These are phyloP conservation scores for Ramalina peruviana DNA, from an alignment of 495 filamentous ascomycete species.

Conservation along the genomic window DNA sequence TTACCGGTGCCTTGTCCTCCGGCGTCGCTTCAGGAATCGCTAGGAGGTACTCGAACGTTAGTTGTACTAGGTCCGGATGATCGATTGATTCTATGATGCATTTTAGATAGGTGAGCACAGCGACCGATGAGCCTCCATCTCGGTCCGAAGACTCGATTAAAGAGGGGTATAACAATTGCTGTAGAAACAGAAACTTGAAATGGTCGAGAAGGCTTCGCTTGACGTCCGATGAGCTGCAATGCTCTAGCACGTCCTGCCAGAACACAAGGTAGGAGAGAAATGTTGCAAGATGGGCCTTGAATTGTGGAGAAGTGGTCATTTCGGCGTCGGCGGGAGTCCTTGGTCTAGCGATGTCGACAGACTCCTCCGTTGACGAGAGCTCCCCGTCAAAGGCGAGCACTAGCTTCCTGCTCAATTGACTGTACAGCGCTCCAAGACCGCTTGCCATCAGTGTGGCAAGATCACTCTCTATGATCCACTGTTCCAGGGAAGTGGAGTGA, in stretches of 20 bases:
- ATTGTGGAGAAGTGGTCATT: slow-evolving; percentile 50
- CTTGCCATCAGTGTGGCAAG: slow-evolving; percentile 94
- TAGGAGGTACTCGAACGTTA: slow-evolving; percentile 86
- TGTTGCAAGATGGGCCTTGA: slow-evolving; percentile 71
- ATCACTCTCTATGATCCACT: slow-evolving; percentile 95
- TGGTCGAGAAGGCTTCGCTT: slow-evolving; percentile 88
- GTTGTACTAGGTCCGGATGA: slow-evolving; percentile 80
- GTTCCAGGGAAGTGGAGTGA: slow-evolving; percentile 64
- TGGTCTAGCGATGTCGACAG: slow-evolving; percentile 67
- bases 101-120: slow-evolving; percentile 84
- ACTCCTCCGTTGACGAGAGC: slow-evolving; percentile 64
- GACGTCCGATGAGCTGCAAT: slow-evolving; percentile 83
- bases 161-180: slow-evolving; percentile 91
- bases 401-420: slow-evolving; percentile 66
- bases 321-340: slow-evolving; percentile 51
- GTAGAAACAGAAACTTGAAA: slow-evolving; percentile 91
- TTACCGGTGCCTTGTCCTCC: slow-evolving; percentile 27
- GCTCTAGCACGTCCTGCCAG: slow-evolving; percentile 95
- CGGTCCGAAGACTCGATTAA: slow-evolving; percentile 91
- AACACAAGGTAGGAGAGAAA: slow-evolving; percentile 92
- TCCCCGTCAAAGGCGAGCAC: slow-evolving; percentile 34
- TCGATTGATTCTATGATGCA: slow-evolving; percentile 82
- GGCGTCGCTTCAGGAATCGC: slow-evolving; percentile 46
- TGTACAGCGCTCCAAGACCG: slow-evolving; percentile 87
- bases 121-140: slow-evolving; percentile 90